Percentiles rank a stretch among this genome's conserved stretches.
Evolutionary conservation across 1,284 basidiomycete species (phyloP).

Genomic region (Marasmius tenuissimus): DNA sequence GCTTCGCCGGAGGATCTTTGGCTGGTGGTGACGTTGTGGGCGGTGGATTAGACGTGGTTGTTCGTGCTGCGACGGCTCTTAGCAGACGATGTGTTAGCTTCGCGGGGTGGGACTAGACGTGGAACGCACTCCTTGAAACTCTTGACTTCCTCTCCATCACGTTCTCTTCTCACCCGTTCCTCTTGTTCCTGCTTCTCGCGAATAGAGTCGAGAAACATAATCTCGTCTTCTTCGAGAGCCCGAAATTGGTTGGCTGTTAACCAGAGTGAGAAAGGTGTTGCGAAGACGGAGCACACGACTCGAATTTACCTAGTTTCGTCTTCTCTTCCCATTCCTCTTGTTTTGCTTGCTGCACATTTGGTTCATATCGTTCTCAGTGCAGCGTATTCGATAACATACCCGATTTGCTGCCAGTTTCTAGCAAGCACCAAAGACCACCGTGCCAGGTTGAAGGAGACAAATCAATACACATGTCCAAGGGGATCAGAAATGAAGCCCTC

Average conservation of each 20-base stretch:
- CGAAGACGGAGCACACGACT: background rate
- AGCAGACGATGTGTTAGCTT: conserved; percentile 16
- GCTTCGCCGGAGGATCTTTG: conserved; percentile 23
- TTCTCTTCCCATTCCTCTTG: conserved; percentile 95
- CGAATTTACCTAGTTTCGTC: conserved; percentile 72
- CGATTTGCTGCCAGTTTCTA: conserved; percentile 84
- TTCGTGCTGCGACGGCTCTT: conserved; percentile 76
- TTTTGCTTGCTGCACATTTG: conserved; percentile 66
- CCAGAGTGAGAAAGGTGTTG: conserved; percentile 8
- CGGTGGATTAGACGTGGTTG: conserved; percentile 51
- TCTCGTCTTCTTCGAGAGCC: conserved; percentile 87
- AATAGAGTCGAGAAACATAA: conserved; percentile 84
- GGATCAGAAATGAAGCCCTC: conserved; percentile 30
- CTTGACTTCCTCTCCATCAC: conserved; percentile 80
- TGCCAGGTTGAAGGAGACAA: conserved; percentile 36
- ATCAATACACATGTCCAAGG: conserved; percentile 31
- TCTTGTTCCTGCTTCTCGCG: conserved; percentile 74
- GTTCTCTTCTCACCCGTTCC: conserved; percentile 69
- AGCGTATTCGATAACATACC: conserved; percentile 42
- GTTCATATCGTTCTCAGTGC: conserved; percentile 18
- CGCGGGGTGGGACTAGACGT: conserved; percentile 2
- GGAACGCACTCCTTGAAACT: conserved; percentile 71
- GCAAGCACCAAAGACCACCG: conserved; percentile 18
- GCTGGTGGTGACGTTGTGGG: conserved; percentile 25
- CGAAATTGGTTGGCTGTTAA: conserved; percentile 86